Conservation (phyloP, 495 filamentous ascomycete species). For the Tetracladium marchalianum region DNA sequence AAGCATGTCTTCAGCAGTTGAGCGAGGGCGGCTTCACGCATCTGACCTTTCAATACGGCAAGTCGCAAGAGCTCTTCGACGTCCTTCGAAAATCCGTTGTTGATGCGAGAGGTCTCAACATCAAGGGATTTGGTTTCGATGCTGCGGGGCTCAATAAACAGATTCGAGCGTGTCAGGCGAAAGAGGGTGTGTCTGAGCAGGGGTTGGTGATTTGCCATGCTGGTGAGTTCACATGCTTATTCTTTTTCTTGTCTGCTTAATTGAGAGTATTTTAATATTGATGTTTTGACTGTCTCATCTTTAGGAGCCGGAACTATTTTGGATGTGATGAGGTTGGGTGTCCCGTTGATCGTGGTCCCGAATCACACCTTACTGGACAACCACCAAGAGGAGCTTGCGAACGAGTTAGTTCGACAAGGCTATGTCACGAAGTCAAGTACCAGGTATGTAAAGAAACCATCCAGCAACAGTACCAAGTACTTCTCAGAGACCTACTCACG, state of each 20-base stretch:
- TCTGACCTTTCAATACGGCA: constrained; percentile 10
- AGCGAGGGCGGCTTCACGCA: constrained; percentile 16
- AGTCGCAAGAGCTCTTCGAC: constrained; percentile 7
- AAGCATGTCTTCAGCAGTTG: constrained; percentile 8
- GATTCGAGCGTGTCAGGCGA: constrained; percentile 34
- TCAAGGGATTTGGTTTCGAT: constrained; percentile 59
- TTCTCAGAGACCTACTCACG: too few species aligned
- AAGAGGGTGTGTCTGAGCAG: constrained; percentile 22
- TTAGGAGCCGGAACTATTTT: constrained; percentile 84
- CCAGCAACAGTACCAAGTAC: too few species aligned
- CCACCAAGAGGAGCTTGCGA: constrained; percentile 81
- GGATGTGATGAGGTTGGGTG: constrained; percentile 55
- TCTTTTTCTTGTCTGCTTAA: not conserved
- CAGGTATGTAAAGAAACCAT: constrained; percentile 1
- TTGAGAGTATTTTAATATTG: not conserved
- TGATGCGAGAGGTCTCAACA: constrained; percentile 26
- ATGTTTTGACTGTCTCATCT: constrained; percentile 3
- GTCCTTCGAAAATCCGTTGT: constrained; percentile 6
- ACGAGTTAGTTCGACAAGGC: constrained; percentile 55
- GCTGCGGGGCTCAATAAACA: constrained; percentile 42
- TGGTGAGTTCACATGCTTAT: constrained; percentile 40
- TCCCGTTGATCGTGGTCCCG: constrained; percentile 75
- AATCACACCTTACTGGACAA: constrained; percentile 79
- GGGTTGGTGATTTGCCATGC: constrained; percentile 83
- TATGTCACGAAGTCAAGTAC: constrained; percentile 14